phyloP scores from a whole-genome alignment of 257 asterid species.

The Nicotiana otophora region DNA sequence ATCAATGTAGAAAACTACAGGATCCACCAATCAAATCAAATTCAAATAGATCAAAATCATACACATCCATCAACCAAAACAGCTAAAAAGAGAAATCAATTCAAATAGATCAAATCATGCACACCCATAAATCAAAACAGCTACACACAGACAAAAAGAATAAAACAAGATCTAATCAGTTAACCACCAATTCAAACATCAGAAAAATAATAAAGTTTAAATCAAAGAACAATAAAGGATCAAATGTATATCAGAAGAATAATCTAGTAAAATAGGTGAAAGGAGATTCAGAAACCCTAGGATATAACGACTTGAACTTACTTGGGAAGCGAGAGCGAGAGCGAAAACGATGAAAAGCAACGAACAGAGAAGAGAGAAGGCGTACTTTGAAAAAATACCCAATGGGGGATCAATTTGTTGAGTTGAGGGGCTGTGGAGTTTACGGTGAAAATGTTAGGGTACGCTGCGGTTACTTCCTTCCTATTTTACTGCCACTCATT shows the following conservation, averaged over 20 bases:
- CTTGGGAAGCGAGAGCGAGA: background rate
- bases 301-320: background rate
- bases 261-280: background rate
- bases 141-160: background rate
- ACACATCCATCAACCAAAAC: too few relatives aligned
- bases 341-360: background rate
- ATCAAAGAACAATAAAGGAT: background rate
- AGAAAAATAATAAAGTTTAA: background rate
- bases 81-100: background rate
- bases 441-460: background rate
- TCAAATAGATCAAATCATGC: background rate
- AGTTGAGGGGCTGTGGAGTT: background rate
- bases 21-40: too few relatives aligned
- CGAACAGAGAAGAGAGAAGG: too few relatives aligned
- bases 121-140: background rate
- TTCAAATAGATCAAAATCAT: too few relatives aligned
- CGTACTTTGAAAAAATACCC: too few relatives aligned
- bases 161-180: background rate
- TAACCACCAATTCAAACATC: background rate
- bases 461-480: background rate
- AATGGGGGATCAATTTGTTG: background rate
- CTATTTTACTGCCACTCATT: too few relatives aligned
- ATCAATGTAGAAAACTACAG: too few relatives aligned
- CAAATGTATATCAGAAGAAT: background rate
- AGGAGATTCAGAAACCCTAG: background rate